A percentile compares a stretch with the other conserved stretches of the same genome.
These are phyloP conservation scores for Drechslerella coelobrocha DNA, from an alignment of 2,329 filamentous ascomycete genomes.

Conservation along the genomic window DNA sequence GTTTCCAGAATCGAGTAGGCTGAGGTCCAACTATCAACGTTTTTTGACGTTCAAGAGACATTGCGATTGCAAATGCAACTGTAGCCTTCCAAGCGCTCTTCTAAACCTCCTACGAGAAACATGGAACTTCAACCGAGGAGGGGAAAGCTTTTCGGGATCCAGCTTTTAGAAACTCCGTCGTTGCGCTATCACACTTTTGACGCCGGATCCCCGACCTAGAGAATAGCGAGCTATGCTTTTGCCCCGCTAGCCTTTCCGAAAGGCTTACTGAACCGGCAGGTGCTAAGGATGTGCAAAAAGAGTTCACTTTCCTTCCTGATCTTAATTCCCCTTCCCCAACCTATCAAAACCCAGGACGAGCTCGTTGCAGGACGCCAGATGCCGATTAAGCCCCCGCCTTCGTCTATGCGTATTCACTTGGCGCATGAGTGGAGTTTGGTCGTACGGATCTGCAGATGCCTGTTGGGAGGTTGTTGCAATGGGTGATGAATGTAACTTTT, in stretches of 20 bases:
- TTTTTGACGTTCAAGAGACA: background rate
- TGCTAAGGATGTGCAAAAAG: slow-evolving; percentile 11
- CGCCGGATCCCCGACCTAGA: background rate
- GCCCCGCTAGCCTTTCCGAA: background rate
- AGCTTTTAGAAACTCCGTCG: background rate
- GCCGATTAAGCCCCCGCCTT: too few species aligned
- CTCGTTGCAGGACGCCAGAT: slow-evolving; percentile 26
- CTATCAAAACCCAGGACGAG: slow-evolving; percentile 5
- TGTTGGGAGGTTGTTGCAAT: too few species aligned
- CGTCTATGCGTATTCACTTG: too few species aligned
- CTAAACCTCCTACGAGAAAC: background rate
- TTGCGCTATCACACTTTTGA: background rate
- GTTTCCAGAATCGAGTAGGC: slow-evolving; percentile 21
- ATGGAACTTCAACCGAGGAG: background rate
- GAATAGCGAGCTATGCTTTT: background rate
- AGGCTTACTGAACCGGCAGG: slow-evolving; percentile 22
- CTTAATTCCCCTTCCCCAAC: too few species aligned
- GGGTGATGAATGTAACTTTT: too few species aligned
- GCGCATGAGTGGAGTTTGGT: too few species aligned
- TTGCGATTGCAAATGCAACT: background rate
- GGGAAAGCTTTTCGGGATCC: background rate
- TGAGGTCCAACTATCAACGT: background rate
- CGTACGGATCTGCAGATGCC: background rate
- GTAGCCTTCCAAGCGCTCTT: background rate
- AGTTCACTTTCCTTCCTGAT: too few species aligned